phyloP scores from a whole-genome alignment of 495 filamentous ascomycete genomes.

The Viridothelium virens region DNA sequence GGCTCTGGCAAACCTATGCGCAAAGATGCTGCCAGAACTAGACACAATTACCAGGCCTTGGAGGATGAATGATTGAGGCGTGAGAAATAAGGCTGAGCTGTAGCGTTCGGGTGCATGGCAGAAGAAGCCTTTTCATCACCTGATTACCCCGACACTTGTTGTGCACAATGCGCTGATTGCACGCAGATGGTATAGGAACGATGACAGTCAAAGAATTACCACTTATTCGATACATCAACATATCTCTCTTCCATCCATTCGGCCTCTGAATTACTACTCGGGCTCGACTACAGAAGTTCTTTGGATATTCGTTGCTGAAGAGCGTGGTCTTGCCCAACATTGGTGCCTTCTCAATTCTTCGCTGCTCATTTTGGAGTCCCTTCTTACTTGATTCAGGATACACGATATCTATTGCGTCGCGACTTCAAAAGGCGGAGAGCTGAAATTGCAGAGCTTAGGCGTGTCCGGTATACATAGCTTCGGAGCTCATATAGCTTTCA shows the following conservation, averaged over 20 bases:
- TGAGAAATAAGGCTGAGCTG: neutral
- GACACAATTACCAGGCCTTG: conserved; percentile 77
- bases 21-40: conserved; percentile 73
- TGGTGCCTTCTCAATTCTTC: neutral
- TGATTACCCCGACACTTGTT: neutral
- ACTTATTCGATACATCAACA: neutral
- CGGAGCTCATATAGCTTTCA: neutral
- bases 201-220: neutral
- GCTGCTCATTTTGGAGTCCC: neutral
- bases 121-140: neutral
- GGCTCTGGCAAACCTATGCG: conserved; percentile 92
- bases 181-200: conserved; percentile 1
- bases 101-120: neutral
- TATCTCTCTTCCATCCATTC: neutral
- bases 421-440: neutral
- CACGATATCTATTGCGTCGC: neutral
- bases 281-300: neutral
- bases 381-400: neutral
- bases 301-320: neutral
- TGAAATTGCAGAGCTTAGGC: neutral
- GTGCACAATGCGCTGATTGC: conserved; percentile 7
- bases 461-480: neutral
- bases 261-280: neutral
- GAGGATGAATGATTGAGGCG: conserved; percentile 52
- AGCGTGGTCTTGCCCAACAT: neutral